Base-by-base conservation (phyloP, 2,329 filamentous ascomycete genomes). In the Annulohypoxylon truncatum region DNA sequence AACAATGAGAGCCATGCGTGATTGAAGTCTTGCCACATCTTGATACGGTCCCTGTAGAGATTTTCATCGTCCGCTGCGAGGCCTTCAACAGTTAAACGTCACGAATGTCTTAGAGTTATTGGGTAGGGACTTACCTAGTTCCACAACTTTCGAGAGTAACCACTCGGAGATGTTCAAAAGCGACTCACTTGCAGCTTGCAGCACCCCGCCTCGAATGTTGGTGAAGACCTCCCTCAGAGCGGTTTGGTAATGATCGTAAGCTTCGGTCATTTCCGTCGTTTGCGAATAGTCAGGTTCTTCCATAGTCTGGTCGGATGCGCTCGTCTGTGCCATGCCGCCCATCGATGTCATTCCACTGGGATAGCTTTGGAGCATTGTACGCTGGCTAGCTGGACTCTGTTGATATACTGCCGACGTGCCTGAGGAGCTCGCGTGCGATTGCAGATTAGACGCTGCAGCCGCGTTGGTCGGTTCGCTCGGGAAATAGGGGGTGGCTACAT, bases 21-120 rank as follows among this genome's bases (percentile, higher is more conserved):
- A 79, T 99, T 98, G 82, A 98, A 97, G 72, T 97, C 92, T 73
- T 92, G 90, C 96, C 96, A 99, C 5, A 98, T 82, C 75, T 90
- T 90, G 70, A 97, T 86, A 59, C 94, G 90, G 72, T 96, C 90
- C 60, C 85, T 81, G 75, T 96, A 89, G 60, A 93, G 85, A 56
- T 85, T 84, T 75, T 92, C 88, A 77, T 97, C 91, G 81, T 98
- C 94, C 74, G 90, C 89, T 71, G 92, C 90, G 73, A 98, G 88
- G 63, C 93, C 94, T 97, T 80, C 68, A 76, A 67, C 64, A 65
- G 66, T 62, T 66, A 66, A 71, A 72, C 68, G 62, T 70, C 52
- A 68, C 59, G 29, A 61, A 69, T 56, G 7, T 48, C 33, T n/a
- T 40, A 31, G 55, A 44, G 38, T 4, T 56, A 55, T 54, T 40